A percentile compares a stretch with the other conserved stretches of the same genome.
Evolutionary conservation across 805 yeast species (phyloP).

Genomic region (Nakazawaea wickerhamii): DNA sequence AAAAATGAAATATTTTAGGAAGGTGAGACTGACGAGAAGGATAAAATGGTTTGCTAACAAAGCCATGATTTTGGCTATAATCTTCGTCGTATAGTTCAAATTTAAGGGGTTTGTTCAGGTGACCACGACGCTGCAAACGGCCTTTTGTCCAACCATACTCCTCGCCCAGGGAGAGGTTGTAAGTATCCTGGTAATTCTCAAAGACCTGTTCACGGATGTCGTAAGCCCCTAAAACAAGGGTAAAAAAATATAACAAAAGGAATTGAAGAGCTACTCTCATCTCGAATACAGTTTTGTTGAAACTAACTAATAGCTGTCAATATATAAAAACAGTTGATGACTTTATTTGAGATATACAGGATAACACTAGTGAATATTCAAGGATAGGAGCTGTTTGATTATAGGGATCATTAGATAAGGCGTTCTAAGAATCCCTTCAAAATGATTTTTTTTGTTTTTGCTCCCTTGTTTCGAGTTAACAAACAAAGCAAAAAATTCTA

Average conservation of each 20-base stretch:
- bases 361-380: neutral
- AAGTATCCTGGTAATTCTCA: neutral
- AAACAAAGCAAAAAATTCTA: no score
- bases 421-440: no score
- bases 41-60: slow-evolving; percentile 13
- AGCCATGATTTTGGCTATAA: slow-evolving; percentile 7
- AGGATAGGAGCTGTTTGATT: neutral
- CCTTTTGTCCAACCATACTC: neutral
- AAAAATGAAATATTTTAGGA: no score
- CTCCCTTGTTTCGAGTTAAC: no score
- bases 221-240: slow-evolving; percentile 2
- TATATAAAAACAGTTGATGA: neutral
- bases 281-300: no score
- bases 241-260: neutral
- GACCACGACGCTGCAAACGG: slow-evolving; percentile 13
- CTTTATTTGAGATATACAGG: neutral
- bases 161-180: neutral
- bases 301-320: neutral
- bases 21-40: slow-evolving; percentile 15
- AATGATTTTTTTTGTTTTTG: no score
- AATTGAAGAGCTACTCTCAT: neutral
- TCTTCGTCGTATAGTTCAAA: slow-evolving; percentile 13
- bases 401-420: neutral
- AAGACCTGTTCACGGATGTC: neutral
- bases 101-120: slow-evolving; percentile 12